Evolutionary conservation across 2,329 filamentous ascomycete species (phyloP), one percentile per base, ranked within the genome.

Genomic region (Diplodia intermedia): DNA sequence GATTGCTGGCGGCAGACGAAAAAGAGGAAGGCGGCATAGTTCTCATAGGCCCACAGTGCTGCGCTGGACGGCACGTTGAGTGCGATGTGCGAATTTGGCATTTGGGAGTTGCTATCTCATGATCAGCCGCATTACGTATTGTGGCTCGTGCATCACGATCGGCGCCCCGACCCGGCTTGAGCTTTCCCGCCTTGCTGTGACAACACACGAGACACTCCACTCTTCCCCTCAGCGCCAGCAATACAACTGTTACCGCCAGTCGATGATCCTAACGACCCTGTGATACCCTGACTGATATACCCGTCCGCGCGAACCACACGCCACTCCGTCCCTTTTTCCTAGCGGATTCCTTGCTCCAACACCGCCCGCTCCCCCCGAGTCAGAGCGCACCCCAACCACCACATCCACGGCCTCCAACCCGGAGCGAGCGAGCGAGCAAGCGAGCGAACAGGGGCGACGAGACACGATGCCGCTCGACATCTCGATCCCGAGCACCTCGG

Each of bases 401-500:
- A 23, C 2, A n/a, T 18, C 43, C n/a, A 18, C 18, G 20, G 2
- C 43, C 5, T 2, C 7, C 20, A 55, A 18, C 2, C 52, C 3
- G 18, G 43, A 20, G n/a, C 3, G 15, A n/a, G 20, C 12, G 7
- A 12, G 23, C 26, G 20, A 20, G 40, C 33, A 6, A 29, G n/a
- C 43, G n/a, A 15, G 2, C n/a, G 15, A 36, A 23, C 23, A n/a
- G 7, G 7, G 15, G 11, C n/a, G 9, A 3, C 31, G 31, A 33
- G 29, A 23, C n/a, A 53, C 43, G 33, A 68, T 68, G 66, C 57
- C 66, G 33, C 50, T 68, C n/a, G 76, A 79, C 38, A 81, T 85
- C 66, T 79, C 81, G 4, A 83, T 84, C 68, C 82, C 82, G 2
- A 75, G 77, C 3, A 76, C 86, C n/a, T 84, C 82, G 40, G 84